Base-by-base conservation (phyloP, 768 basidiomycete genomes). In the Sarcodon sp. region DNA sequence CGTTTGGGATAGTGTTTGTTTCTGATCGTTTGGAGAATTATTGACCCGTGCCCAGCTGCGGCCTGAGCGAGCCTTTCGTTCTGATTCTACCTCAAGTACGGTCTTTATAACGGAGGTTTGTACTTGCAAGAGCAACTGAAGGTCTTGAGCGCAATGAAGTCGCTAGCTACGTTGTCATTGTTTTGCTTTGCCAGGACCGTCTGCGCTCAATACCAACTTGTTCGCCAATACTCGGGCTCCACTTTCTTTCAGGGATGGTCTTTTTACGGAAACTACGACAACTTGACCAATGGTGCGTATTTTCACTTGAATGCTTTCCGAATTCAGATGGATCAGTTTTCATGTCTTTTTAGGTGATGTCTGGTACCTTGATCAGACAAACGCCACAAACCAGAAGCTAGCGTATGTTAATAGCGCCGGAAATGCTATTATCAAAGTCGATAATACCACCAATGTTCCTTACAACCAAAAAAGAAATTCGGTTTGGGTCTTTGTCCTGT, bases 371-470 rank as follows among this genome's bases (percentile, higher is more conserved):
- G 69, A 72, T 54, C 58, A 66, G 47, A 60, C 66, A 2, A 64
- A 66, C 16, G 81, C 80, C 0, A 60, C 63, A 9, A 58, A 66
- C 6, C 66, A 74, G 51, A 56, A 67, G 1, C 66, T 88, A 15
- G 76, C 78, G 4, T 85, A 73, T 55, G 59, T 84, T 53, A 80
- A 83, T 52, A 55, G 55, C 38, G 70, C 70, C 1, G 79, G 83
- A 6, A 76, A 80, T 48, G 80, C 79, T 5, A 70, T 91, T 51
- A 66, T 91, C 44, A 78, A 72, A 55, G 86, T 89, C 6, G 87
- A 89, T 67, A 86, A 87, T 57, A 62, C 64, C 7, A 77, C 76
- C 9, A 69, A 69, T 41, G 72, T 87, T 1, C 61, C 67, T 12
- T 62, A 59, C 21, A 70, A 71, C 48, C 56, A 75, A 39, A 71